Evolutionary conservation across 1,284 basidiomycete species (phyloP), one percentile per base, ranked within the genome.

Genomic region (Cryptococcus maquisensis): DNA sequence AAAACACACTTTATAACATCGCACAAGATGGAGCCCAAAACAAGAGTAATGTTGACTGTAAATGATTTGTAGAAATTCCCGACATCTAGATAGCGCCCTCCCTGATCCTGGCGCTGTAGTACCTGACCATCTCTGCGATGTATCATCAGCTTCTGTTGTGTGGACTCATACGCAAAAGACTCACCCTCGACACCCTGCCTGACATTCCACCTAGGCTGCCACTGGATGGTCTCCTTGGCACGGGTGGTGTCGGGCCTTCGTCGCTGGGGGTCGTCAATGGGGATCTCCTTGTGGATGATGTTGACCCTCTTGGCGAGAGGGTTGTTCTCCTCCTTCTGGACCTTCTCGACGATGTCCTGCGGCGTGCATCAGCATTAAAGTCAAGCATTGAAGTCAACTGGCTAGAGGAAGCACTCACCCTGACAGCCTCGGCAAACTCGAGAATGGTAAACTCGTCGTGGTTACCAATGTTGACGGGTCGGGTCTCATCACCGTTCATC

Each of bases 401-500:
- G 23, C 16, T 16, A 47, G 9, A 44, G 20, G 35, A 37, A 24
- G 9, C 10, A 65, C 68, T 59, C 47, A 71, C 68, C 51, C 88
- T 82, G 49, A 94, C 90, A 62, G 90, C 83, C 74, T 88, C 84
- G 28, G 91, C 90, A 71, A 94, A 94, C 64, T 92, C 86, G 52
- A 86, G 61, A 65, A 98, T 95, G 52, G 90, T 92, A 77, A 94
- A 96, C 79, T 98, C 95, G 75, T 95, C 89, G 47, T 84, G 79
- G 69, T 90, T 92, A 58, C 94, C 94, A 63, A 98, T 86, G 81
- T 98, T 98, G 74, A 95, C 89, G 2, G 94, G 93, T 42, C 91
- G 87, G 52, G 86, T 83, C 77, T 94, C 90, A 69, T 83, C 78
- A 42, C 88, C 90, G 81, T 92, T 94, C 91, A 95, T 95, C 66